Percentiles rank a stretch among this genome's conserved stretches.
Conservation (phyloP, 2,329 filamentous ascomycete genomes). For the Diaporthe citri region DNA sequence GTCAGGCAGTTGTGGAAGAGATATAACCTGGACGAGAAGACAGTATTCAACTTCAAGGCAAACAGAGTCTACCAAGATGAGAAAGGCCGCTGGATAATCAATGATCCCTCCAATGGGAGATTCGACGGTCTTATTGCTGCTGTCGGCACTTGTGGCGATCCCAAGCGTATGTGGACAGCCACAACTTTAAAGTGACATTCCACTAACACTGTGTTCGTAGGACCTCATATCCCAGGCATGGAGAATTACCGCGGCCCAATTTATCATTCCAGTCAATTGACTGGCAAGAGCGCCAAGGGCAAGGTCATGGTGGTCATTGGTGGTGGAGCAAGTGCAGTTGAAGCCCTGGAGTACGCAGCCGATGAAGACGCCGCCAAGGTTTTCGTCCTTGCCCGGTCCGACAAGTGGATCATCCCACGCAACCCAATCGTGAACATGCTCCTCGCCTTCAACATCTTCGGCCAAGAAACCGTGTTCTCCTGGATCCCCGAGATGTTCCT, state of each 20-base stretch:
- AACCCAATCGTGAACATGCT: constrained; percentile 81
- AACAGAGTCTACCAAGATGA: constrained; percentile 77
- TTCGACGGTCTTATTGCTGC: constrained; percentile 86
- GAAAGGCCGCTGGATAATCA: constrained; percentile 81
- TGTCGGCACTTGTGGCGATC: constrained; percentile 83
- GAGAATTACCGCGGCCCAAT: constrained; percentile 79
- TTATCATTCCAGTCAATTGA: constrained; percentile 81
- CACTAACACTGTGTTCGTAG: constrained; percentile 58
- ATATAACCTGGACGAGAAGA: constrained; percentile 78
- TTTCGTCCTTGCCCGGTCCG: constrained; percentile 80
- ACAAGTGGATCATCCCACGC: constrained; percentile 90
- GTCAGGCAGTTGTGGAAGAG: constrained; percentile 79
- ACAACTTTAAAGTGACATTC: not conserved
- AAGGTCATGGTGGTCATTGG: constrained; percentile 84
- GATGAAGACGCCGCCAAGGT: constrained; percentile 75
- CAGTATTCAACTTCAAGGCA: constrained; percentile 78
- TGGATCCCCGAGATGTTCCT: constrained; percentile 84
- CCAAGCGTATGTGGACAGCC: constrained; percentile 47
- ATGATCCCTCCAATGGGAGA: constrained; percentile 75
- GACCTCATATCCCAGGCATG: constrained; percentile 77
- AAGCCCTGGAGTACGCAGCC: constrained; percentile 84
- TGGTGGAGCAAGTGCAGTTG: constrained; percentile 84
- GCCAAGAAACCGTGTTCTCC: constrained; percentile 79
- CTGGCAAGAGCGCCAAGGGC: constrained; percentile 76
- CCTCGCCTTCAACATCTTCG: constrained; percentile 82